phyloP scores from a whole-genome alignment of 306 rosid species.

The Lagenaria siceraria region DNA sequence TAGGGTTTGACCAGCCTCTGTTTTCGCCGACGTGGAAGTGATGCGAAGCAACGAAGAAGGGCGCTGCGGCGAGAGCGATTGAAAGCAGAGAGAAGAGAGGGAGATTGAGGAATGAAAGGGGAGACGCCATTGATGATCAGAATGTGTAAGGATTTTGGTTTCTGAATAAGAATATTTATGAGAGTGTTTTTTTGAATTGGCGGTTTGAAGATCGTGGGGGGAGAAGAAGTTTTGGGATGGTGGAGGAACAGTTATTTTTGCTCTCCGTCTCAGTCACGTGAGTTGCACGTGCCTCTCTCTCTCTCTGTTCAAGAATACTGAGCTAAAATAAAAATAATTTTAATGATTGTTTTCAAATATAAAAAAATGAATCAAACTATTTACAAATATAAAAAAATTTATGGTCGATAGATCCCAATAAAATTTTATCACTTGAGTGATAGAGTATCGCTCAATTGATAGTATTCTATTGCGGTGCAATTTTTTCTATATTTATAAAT shows the following conservation, averaged over 20 bases:
- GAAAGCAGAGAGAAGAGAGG: not conserved
- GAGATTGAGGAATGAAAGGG: not conserved
- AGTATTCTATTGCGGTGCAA: too few relatives aligned
- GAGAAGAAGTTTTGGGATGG: not conserved
- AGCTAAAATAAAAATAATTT: too few relatives aligned
- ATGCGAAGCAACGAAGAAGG: not conserved
- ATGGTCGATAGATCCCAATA: too few relatives aligned
- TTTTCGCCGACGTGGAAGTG: slow-evolving; percentile 7
- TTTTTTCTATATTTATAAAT: too few relatives aligned
- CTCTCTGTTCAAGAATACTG: not conserved
- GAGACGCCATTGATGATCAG: slow-evolving; percentile 5
- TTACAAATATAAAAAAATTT: too few relatives aligned
- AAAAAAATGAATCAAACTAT: too few relatives aligned
- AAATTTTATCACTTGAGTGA: too few relatives aligned
- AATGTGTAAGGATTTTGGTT: not conserved
- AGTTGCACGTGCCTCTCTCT: not conserved
- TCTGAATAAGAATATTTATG: not conserved
- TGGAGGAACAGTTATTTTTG: not conserved
- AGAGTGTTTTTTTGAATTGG: not conserved
- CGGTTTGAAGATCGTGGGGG: not conserved
- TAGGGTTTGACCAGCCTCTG: not conserved
- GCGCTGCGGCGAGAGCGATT: not conserved
- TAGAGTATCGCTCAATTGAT: too few relatives aligned
- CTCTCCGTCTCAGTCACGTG: too few relatives aligned
- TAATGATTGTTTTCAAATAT: too few relatives aligned